Evolutionary conservation across 768 basidiomycete species (phyloP).

Genomic region (Piloderma croceum): DNA sequence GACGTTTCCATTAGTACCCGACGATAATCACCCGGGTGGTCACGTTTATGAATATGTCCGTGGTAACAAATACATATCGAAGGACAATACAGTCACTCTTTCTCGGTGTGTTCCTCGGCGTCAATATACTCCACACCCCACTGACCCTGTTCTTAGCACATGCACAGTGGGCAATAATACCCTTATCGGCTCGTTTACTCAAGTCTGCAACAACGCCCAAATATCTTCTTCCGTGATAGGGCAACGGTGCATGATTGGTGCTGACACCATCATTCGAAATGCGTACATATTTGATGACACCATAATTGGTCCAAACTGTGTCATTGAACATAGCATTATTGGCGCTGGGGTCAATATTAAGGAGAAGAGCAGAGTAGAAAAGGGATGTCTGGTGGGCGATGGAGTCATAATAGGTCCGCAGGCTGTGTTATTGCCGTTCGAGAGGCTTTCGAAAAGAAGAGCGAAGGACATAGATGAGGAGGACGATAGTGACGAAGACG

Average conservation of each 20-base stretch:
- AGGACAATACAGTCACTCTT: constrained; percentile 69
- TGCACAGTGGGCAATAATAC: constrained; percentile 77
- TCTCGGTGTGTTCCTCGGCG: constrained; percentile 55
- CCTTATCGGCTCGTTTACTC: constrained; percentile 77
- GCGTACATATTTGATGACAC: constrained; percentile 84
- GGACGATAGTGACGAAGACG: constrained; percentile 29
- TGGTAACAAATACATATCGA: constrained; percentile 85
- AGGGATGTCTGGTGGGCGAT: constrained; percentile 79
- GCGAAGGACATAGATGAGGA: constrained; percentile 26
- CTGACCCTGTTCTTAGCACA: constrained; percentile 43
- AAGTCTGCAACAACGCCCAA: constrained; percentile 59
- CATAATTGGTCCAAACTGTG: constrained; percentile 60
- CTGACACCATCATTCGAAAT: constrained; percentile 59
- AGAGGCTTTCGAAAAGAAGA: constrained; percentile 59
- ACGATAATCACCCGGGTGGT: constrained; percentile 83
- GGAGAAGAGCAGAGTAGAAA: constrained; percentile 58
- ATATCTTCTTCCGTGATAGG: constrained; percentile 77
- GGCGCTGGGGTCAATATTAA: constrained; percentile 72
- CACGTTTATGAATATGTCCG: constrained; percentile 80
- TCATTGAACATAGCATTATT: constrained; percentile 75
- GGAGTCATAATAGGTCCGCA: constrained; percentile 75
- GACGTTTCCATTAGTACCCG: constrained; percentile 94
- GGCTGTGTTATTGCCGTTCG: constrained; percentile 61
- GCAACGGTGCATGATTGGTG: constrained; percentile 64
- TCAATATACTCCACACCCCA: constrained; percentile 1